Evolutionary conservation across 2,329 filamentous ascomycete species (phyloP).

Genomic region (Aspergillus felis): DNA sequence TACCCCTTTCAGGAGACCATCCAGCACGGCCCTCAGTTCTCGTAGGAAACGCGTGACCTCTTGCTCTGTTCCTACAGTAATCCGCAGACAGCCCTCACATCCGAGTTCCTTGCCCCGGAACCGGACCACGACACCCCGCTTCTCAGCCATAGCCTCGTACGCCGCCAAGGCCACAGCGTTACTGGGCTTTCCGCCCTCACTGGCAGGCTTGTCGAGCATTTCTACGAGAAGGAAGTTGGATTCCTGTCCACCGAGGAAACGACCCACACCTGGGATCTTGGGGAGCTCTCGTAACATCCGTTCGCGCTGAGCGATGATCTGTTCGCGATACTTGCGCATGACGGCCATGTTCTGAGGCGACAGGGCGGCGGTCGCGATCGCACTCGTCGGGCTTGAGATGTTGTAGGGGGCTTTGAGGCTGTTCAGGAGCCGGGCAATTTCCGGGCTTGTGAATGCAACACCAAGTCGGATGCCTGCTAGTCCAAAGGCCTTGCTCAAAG

Average conservation of each 20-base stretch:
- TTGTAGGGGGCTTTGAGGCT: conserved; percentile 96
- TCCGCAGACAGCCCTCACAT: conserved; percentile 81
- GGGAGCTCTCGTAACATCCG: conserved; percentile 71
- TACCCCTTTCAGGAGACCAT: conserved; percentile 44
- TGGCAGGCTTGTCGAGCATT: conserved; percentile 63
- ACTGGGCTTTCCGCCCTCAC: conserved; percentile 64
- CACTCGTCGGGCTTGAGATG: conserved; percentile 80
- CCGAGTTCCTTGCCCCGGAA: conserved; percentile 92
- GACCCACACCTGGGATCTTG: conserved; percentile 70
- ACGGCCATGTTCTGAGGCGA: conserved; percentile 62
- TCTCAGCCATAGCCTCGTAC: conserved; percentile 81
- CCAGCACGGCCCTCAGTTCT: conserved; percentile 57
- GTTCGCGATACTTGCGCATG: conserved; percentile 68
- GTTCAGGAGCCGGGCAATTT: conserved; percentile 78
- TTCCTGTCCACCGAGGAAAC: conserved; percentile 71
- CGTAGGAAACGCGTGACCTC: conserved; percentile 77
- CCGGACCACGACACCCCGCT: conserved; percentile 82
- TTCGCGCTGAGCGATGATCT: conserved; percentile 72
- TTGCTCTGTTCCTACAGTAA: conserved; percentile 85
- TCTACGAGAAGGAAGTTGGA: conserved; percentile 92
- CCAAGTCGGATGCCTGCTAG: conserved; percentile 90
- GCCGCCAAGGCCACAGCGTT: conserved; percentile 74
- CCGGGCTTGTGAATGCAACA: conserved; percentile 71
- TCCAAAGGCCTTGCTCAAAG: conserved; percentile 95
- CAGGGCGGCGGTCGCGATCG: conserved; percentile 72